Evolutionary conservation across 2,329 filamentous ascomycete species (phyloP).

Genomic region (Fusarium sp.): DNA sequence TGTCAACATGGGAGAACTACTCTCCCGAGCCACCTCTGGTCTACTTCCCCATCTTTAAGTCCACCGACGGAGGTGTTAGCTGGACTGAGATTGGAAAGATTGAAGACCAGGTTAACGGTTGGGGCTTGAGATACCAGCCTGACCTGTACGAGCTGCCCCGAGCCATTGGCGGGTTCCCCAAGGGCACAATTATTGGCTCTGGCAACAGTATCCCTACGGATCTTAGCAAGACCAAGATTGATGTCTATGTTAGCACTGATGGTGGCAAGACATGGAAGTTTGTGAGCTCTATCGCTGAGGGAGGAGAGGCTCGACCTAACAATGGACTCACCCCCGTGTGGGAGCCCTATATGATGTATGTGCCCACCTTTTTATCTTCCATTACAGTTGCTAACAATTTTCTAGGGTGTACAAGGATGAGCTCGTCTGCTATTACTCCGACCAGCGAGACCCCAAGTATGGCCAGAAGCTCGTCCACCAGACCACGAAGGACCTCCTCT

Average conservation of each 20-base stretch:
- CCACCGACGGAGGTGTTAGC: slow-evolving; percentile 60
- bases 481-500: slow-evolving; percentile 63
- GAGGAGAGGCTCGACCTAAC: slow-evolving; percentile 65
- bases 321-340: slow-evolving; percentile 73
- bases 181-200: slow-evolving; percentile 69
- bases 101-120: slow-evolving; percentile 68
- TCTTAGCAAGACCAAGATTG: slow-evolving; percentile 70
- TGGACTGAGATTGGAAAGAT: slow-evolving; percentile 72
- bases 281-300: slow-evolving; percentile 68
- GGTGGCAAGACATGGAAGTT: slow-evolving; percentile 70
- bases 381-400: slow-evolving; percentile 12
- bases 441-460: slow-evolving; percentile 68
- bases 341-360: slow-evolving; percentile 70
- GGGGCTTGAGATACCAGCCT: slow-evolving; percentile 75
- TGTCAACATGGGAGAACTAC: slow-evolving; percentile 66
- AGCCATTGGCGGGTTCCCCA: slow-evolving; percentile 63
- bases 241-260: slow-evolving; percentile 71
- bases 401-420: slow-evolving; percentile 61
- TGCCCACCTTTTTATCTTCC: too few species aligned
- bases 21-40: slow-evolving; percentile 63
- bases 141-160: slow-evolving; percentile 69
- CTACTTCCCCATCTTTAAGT: slow-evolving; percentile 63
- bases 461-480: slow-evolving; percentile 76
- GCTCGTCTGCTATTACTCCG: slow-evolving; percentile 73
- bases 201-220: slow-evolving; percentile 67